These are phyloP conservation scores for Backusella tarrabulga DNA, from an alignment of 192 early-diverging fungal genomes.

Conservation along the genomic window DNA sequence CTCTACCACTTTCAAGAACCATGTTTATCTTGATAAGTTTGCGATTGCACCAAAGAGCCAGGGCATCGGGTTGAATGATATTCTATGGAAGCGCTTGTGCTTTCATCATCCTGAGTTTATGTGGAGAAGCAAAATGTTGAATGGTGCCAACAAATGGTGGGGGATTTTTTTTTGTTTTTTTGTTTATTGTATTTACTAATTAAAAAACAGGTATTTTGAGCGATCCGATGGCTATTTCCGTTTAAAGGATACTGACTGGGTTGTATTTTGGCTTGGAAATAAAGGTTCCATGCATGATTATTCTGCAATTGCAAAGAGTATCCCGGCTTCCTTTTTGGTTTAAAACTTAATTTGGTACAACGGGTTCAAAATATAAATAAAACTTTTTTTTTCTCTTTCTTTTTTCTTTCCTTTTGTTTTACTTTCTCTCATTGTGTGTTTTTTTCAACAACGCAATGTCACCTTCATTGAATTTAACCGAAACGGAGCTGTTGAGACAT, in stretches of 20 bases:
- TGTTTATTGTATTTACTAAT: neutral
- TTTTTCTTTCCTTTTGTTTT: neutral
- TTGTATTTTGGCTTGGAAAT: conserved; percentile 83
- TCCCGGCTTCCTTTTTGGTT: conserved; percentile 29
- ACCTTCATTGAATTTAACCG: conserved; percentile 1
- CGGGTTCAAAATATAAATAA: neutral
- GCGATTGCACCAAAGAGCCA: conserved; percentile 82
- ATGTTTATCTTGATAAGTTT: conserved; percentile 90
- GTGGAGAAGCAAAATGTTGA: conserved; percentile 83
- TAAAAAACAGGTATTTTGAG: conserved; percentile 80
- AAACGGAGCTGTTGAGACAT: conserved; percentile 2
- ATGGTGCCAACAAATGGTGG: conserved; percentile 94
- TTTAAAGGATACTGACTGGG: conserved; percentile 72
- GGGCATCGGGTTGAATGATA: conserved; percentile 92
- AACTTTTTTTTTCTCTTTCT: neutral
- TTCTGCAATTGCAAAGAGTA: conserved; percentile 21
- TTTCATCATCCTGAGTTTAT: conserved; percentile 66
- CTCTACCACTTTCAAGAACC: neutral
- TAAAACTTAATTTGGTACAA: neutral
- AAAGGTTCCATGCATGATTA: conserved; percentile 35
- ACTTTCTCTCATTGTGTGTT: neutral
- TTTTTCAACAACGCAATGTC: neutral
- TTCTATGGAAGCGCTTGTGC: conserved; percentile 81
- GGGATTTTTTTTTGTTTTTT: neutral
- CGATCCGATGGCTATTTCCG: conserved; percentile 70